Conservation (phyloP, 2,329 filamentous ascomycete genomes). For the Xylariaceae sp. region DNA sequence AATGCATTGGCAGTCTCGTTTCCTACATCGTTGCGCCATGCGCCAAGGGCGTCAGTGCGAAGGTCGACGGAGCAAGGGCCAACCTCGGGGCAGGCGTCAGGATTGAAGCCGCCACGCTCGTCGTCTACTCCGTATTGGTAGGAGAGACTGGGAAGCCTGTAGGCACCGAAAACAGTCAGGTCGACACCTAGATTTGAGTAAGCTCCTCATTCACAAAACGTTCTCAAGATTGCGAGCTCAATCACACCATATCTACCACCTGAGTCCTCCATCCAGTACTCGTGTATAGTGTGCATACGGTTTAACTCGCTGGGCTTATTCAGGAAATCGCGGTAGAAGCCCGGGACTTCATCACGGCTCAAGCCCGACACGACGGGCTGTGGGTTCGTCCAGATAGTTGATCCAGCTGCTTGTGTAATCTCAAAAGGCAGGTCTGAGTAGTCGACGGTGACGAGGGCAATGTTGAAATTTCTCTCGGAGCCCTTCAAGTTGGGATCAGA, state of each 20-base stretch:
- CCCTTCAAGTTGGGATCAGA: conserved; percentile 41
- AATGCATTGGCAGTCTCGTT: conserved; percentile 43
- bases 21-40: conserved; percentile 50
- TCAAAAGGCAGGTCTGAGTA: conserved; percentile 48
- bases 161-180: conserved; percentile 49
- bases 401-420: conserved; percentile 41
- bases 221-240: neutral
- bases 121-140: conserved; percentile 50
- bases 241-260: conserved; percentile 37
- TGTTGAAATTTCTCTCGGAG: conserved; percentile 50
- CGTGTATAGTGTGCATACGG: conserved; percentile 48
- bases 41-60: conserved; percentile 44
- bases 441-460: conserved; percentile 50
- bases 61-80: conserved; percentile 44
- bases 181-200: conserved; percentile 40
- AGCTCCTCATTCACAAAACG: neutral
- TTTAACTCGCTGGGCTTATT: conserved; percentile 48
- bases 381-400: conserved; percentile 49
- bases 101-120: conserved; percentile 39
- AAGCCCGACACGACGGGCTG: conserved; percentile 39
- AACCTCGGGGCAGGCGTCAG: conserved; percentile 41
- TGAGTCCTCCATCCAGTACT: conserved; percentile 57
- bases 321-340: conserved; percentile 47
- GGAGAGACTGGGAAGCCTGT: conserved; percentile 42
- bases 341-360: conserved; percentile 42